These are phyloP conservation scores for Aquanectria penicillioides DNA, from an alignment of 2,329 filamentous ascomycete species.

Conservation along the genomic window DNA sequence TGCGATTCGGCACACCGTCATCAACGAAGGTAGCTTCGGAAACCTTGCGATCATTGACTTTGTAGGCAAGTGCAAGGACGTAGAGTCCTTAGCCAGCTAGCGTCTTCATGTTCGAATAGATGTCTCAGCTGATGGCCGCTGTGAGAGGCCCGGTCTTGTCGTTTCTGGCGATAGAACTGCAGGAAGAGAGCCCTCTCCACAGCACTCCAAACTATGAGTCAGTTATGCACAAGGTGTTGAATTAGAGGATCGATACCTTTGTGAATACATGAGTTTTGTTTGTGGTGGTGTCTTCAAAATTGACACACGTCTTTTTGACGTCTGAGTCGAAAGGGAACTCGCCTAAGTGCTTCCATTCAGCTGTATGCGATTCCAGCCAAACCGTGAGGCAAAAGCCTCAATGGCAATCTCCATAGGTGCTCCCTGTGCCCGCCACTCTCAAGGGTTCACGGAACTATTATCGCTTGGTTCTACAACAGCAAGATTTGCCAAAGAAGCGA, in stretches of 20 bases:
- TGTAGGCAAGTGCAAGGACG: slow-evolving; percentile 69
- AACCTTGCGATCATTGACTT: slow-evolving; percentile 20
- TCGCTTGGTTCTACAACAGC: slow-evolving; percentile 57
- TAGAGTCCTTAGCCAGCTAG: slow-evolving; percentile 71
- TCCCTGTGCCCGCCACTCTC: slow-evolving; percentile 70
- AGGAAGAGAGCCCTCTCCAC: slow-evolving; percentile 73
- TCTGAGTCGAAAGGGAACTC: slow-evolving; percentile 80
- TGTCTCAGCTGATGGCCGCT: slow-evolving; percentile 56
- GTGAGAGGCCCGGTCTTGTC: slow-evolving; percentile 48
- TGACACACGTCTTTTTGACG: slow-evolving; percentile 81
- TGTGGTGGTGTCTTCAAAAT: slow-evolving; percentile 60
- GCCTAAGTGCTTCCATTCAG: slow-evolving; percentile 67
- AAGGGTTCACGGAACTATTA: slow-evolving; percentile 56
- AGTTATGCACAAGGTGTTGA: not conserved
- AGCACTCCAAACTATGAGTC: slow-evolving; percentile 57
- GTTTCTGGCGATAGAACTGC: slow-evolving; percentile 58
- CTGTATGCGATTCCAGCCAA: slow-evolving; percentile 67
- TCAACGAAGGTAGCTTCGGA: slow-evolving; percentile 43
- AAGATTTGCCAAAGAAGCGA: slow-evolving; percentile 73
- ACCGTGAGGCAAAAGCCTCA: slow-evolving; percentile 77
- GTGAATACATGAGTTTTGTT: slow-evolving; percentile 62
- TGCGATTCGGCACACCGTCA: slow-evolving; percentile 31
- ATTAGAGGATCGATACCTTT: slow-evolving; percentile 52
- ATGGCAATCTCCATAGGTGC: slow-evolving; percentile 77
- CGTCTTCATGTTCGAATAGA: slow-evolving; percentile 72